Evolutionary conservation across 306 rosid genomes (phyloP), one percentile per base, ranked within the genome.

Genomic region (Casuarina cunninghamiana): DNA sequence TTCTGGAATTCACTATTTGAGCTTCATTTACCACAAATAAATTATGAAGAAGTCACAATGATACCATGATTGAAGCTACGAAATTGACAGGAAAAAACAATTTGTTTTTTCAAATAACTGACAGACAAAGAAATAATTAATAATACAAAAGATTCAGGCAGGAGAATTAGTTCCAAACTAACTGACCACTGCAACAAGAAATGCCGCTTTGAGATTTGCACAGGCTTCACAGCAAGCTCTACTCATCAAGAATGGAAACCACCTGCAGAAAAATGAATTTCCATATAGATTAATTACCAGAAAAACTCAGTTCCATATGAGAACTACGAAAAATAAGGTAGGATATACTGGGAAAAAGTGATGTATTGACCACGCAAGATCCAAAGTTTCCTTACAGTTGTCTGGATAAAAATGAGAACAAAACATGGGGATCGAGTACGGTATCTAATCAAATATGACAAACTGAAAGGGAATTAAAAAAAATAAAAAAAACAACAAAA

Each of bases 161-260:
- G 35, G 69, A 12, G 37, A 35, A 62, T 43, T 32, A 61, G 19
- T 54, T 5, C 61, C 61, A 54, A 54, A 54, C n/a, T 13, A 79
- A 91, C 97, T 85, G 79, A 96, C 99, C 97, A 90, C 99, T 6
- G 99, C 98, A 79, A 91, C 83, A 84, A 96, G 91, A 83, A 96
- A 96, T 79, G 99, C 99, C 50, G 99, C 99, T 84, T 96, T 96
- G 85, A 96, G 99, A 84, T 96, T 96, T 80, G 93, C 99, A 85
- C 99, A 96, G 72, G 99, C 97, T 81, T 90, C 99, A 84, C 99
- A 96, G 86, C 99, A 96, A 84, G 99, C 97, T 78, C 74, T 86
- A 75, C 71, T 96, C 75, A 83, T 85, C 84, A 96, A 83, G 84
- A 96, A 93, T 79, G 99, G 97, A 90, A 96, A 93, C 98, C 98